Evolutionary conservation across 176 grass and related monocot genomes (phyloP), one percentile per base, ranked within the genome.

Genomic region (Saccharum spontaneum): DNA sequence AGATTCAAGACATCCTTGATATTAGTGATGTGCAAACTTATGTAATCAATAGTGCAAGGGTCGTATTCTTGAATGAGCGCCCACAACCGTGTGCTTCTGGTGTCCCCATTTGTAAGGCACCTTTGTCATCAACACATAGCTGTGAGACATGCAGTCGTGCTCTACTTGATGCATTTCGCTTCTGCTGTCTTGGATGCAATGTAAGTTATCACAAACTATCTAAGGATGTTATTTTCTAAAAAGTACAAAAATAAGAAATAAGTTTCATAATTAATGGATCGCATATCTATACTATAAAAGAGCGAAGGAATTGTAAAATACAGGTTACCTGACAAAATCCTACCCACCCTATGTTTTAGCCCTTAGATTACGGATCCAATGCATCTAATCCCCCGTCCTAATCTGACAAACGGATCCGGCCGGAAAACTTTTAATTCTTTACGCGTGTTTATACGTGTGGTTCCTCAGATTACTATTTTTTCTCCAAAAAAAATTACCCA

Each of bases 61-160:
- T 95, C 52, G 85, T 95, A 14, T 95, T 92, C 64, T 45, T 95
- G 38, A 95, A 92, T 40, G 85, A 95, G 20, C 79, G 86, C 1
- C 83, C 86, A 9, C 88, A 92, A 16, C 39, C 40, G 0, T 69
- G 86, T 24, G 71, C 52, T 8, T 37, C 46, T 17, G 79, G 71
- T 34, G 79, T 66, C 11, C 52, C 78, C 0, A 13, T 24, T 7
- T 43, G 40, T 5, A 87, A 84, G 66, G 49, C 70, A 34, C 16
- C 31, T 4, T 64, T 71, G 2, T 84, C 87, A 6, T 82, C 83
- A 0, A 65, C 76, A 4, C 67, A 90, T 59, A 89, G 49, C 3
- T 93, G 83, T 36, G 86, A 93, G 77, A 86, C 84, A 55, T 93
- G 88, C 4, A 36, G 41, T 3, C 88, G 77, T 7, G 28, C 73